A percentile compares a stretch with the other conserved stretches of the same genome.
Conservation (phyloP, 306 rosid species). For the Castanea crenata region DNA sequence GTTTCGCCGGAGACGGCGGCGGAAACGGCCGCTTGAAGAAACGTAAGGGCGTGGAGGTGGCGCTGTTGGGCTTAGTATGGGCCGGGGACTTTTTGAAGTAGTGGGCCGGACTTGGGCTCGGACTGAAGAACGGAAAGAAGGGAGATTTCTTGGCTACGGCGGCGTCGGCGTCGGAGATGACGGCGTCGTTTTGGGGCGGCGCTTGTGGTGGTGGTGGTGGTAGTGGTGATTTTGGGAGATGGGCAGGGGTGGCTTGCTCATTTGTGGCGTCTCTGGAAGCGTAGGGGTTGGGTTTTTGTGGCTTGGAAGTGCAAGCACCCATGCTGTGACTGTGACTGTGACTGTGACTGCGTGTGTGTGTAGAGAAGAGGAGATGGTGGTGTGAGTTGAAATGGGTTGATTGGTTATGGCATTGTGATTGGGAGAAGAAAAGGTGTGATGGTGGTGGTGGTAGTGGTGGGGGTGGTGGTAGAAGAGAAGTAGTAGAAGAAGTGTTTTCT, state of each 20-base stretch:
- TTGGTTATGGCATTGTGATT: no score
- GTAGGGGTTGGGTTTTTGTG: slow-evolving; percentile 71
- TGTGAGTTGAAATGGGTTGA: no score
- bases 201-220: slow-evolving; percentile 35
- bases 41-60: slow-evolving; percentile 79
- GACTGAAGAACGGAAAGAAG: slow-evolving; percentile 86
- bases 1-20: slow-evolving; percentile 99
- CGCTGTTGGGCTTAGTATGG: slow-evolving; percentile 34
- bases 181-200: slow-evolving; percentile 14
- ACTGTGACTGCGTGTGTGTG: background rate
- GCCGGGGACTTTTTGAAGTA: slow-evolving; percentile 64
- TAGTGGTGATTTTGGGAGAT: slow-evolving; percentile 44
- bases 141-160: slow-evolving; percentile 59
- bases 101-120: slow-evolving; percentile 56
- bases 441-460: no score
- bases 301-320: slow-evolving; percentile 95
- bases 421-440: no score
- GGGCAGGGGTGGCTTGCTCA: slow-evolving; percentile 37
- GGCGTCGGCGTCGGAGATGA: slow-evolving; percentile 41
- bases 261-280: slow-evolving; percentile 38
- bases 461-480: no score
- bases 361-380: no score
- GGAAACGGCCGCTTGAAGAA: slow-evolving; percentile 87
- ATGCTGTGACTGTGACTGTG: slow-evolving; percentile 19
- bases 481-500: background rate